These are phyloP conservation scores for Rhizomucor pusillus DNA, from an alignment of 371 early-diverging fungal genomes.

Conservation along the genomic window DNA sequence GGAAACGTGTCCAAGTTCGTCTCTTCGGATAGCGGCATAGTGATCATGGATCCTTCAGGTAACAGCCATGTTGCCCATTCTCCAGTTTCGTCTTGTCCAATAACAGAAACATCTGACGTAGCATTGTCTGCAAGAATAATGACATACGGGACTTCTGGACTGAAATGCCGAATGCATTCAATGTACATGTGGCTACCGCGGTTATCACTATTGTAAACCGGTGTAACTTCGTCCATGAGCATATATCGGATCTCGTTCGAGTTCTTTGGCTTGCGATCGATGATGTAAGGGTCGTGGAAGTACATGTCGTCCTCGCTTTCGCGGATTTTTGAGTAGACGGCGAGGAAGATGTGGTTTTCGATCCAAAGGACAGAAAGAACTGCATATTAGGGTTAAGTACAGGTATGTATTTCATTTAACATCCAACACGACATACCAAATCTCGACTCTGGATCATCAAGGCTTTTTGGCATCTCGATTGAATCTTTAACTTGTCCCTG, in stretches of 20 bases:
- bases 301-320: conserved; percentile 18
- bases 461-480: conserved; percentile 19
- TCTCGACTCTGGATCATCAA: conserved; percentile 5
- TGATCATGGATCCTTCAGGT: conserved; percentile 27
- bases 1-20: conserved; percentile 39
- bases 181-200: conserved; percentile 39
- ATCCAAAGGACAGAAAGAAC: conserved; percentile 46
- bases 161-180: conserved; percentile 36
- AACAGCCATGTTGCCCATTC: conserved; percentile 45
- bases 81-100: conserved; percentile 34
- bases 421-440: no score
- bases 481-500: conserved; percentile 27
- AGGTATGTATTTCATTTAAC: not conserved
- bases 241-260: conserved; percentile 20
- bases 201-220: conserved; percentile 31
- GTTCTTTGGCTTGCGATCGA: conserved; percentile 26
- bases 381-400: conserved; percentile 6
- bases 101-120: conserved; percentile 34
- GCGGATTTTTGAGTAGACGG: conserved; percentile 24
- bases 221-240: conserved; percentile 36
- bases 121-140: conserved; percentile 40
- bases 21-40: conserved; percentile 36
- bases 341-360: conserved; percentile 37
- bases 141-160: conserved; percentile 27
- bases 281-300: conserved; percentile 30